phyloP scores from a whole-genome alignment of 495 filamentous ascomycete genomes.

The Trichoderma orchidacearum region DNA sequence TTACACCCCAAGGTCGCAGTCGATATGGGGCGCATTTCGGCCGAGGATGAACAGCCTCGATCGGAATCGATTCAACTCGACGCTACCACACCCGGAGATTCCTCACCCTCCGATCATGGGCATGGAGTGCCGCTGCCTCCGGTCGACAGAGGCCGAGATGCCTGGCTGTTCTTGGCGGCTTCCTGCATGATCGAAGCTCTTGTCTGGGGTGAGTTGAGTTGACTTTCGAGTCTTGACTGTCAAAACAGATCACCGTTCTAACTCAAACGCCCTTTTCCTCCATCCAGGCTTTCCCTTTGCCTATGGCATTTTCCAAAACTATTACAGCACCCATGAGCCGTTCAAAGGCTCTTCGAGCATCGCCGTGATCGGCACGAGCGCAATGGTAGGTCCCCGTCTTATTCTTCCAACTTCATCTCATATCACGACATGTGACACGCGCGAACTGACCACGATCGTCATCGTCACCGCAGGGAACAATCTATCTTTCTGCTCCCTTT shows the following conservation, averaged over 20 bases:
- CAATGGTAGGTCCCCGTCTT: conserved; percentile 13
- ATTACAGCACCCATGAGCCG: conserved; percentile 28
- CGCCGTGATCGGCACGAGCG: conserved; percentile 25
- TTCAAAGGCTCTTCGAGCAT: conserved; percentile 24
- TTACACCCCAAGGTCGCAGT: no score
- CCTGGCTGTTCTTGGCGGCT: conserved; percentile 50
- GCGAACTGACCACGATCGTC: background rate
- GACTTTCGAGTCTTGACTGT: background rate
- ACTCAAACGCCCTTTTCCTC: background rate
- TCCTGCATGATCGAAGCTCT: conserved; percentile 52
- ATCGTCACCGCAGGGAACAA: conserved; percentile 19
- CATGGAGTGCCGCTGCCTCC: conserved; percentile 32
- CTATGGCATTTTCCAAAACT: conserved; percentile 37
- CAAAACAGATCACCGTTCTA: background rate
- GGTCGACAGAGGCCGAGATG: conserved; percentile 45
- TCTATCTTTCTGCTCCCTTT: conserved; percentile 34
- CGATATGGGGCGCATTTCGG: background rate
- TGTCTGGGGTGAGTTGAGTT: conserved; percentile 41
- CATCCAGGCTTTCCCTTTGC: conserved; percentile 46
- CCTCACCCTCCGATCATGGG: background rate
- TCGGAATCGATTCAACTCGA: background rate
- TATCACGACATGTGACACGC: background rate
- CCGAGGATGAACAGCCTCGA: background rate
- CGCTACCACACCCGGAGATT: background rate
- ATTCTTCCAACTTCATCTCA: background rate